Base-by-base conservation (phyloP, 306 rosid genomes). In the Dalbergia oliveri region DNA sequence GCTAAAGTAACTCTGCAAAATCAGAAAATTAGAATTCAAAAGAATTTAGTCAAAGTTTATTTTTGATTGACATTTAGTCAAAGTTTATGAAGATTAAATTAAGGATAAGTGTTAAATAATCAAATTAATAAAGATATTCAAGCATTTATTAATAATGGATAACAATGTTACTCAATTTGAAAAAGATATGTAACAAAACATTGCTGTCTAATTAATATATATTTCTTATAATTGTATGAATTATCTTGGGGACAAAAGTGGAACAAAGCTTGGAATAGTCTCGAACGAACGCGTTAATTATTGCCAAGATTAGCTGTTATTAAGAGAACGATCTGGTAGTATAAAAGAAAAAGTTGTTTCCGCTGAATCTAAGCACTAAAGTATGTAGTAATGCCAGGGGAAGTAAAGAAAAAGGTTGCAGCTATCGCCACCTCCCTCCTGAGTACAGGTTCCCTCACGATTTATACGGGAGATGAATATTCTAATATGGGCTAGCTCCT, bases 281-380 rank as follows among this genome's bases (percentile, higher is more conserved):
- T 69, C 4, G 39, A 45, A 45, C 7, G 12, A 19, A 11, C 18
- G 61, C 33, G 34, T 11, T 26, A 26, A 26, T 26, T 44, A 45
- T 11, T 14, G 3, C 62, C 54, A 58, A 64, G 4, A 62, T 16
- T 19, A 35, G 67, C 50, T 75, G 51, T 62, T 51, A 35, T 63
- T 26, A n/a, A n/a, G 31, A 31, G 33, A 62, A 33, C 4, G 23
- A 60, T 23, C 16, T 41, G 9, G 15, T 31, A 10, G 12, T 23
- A 21, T 21, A 69, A 49, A 65, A 13, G 61, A 50, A 23, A 65
- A 15, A 15, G 44, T 64, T 67, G 66, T 41, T 23, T 56, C 14
- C 0, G 57, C 6, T 57, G 82, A 78, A 68, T 78, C 76, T 3
- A 64, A 35, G 53, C 34, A 43, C 47, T 43, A 44, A 78, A 66